Percentiles rank a stretch among this genome's conserved stretches.
Conservation (phyloP, 139 green algal species). For the Chlorella sorokiniana region DNA sequence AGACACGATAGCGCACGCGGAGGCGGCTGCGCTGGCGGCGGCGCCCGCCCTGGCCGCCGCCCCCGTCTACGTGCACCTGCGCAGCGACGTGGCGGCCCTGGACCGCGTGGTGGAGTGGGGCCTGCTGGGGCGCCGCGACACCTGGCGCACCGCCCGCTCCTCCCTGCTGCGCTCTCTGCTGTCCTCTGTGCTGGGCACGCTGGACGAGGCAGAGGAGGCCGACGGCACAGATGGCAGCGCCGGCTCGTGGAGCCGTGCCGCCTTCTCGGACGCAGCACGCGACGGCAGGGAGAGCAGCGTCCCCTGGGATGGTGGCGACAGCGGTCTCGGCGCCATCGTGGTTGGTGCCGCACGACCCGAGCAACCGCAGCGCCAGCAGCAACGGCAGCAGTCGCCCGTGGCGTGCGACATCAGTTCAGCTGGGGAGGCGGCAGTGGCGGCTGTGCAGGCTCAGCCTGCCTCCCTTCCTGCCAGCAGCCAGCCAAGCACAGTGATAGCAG, state of each 20-base stretch:
- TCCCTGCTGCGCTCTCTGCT: not conserved
- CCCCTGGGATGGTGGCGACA: not conserved
- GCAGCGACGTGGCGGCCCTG: conserved; percentile 60
- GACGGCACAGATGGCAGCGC: conserved; percentile 1
- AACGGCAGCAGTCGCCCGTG: not conserved
- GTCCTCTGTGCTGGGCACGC: conserved; percentile 10
- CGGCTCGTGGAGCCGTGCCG: not conserved
- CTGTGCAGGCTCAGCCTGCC: too few species aligned
- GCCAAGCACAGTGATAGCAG: too few species aligned
- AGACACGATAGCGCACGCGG: conserved; percentile 79
- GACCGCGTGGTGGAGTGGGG: conserved; percentile 76
- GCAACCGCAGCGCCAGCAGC: conserved; percentile 8
- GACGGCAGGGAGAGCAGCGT: not conserved
- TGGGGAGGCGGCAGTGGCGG: too few species aligned
- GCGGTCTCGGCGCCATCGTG: not conserved
- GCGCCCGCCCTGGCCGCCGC: conserved; percentile 53
- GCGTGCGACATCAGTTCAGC: not conserved
- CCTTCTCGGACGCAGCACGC: not conserved
- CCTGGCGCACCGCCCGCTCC: conserved; percentile 50
- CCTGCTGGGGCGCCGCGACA: conserved; percentile 54
- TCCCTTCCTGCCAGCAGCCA: too few species aligned
- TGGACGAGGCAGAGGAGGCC: conserved; percentile 9
- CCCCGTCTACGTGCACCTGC: conserved; percentile 80
- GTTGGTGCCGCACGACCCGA: not conserved
- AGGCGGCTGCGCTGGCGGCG: conserved; percentile 48